phyloP scores from a whole-genome alignment of 495 filamentous ascomycete genomes.

The Acidiella bohemica region DNA sequence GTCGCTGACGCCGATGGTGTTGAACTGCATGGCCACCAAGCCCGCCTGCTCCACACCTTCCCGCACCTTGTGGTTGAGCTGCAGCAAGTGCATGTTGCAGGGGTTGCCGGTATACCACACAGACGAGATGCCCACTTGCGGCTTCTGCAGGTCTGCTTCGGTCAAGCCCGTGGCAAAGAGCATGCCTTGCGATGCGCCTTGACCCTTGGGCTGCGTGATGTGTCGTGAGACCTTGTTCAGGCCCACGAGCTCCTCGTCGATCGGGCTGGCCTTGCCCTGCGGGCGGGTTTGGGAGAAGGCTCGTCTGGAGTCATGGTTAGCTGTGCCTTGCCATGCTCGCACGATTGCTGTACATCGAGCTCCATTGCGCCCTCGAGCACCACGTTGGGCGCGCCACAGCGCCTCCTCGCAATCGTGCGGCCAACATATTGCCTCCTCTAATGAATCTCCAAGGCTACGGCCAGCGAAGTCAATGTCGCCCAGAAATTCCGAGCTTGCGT shows the following conservation, averaged over 20 bases:
- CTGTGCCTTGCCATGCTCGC: not conserved
- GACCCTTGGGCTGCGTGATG: constrained; percentile 91
- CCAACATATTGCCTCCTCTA: constrained; percentile 1
- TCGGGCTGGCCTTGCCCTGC: constrained; percentile 7
- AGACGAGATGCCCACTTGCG: constrained; percentile 93
- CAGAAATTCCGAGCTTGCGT: no score
- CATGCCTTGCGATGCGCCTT: constrained; percentile 98
- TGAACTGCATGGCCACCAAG: constrained; percentile 59
- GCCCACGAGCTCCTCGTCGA: constrained; percentile 17
- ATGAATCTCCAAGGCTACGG: no score
- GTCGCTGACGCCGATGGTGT: constrained; percentile 90
- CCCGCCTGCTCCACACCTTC: constrained; percentile 70
- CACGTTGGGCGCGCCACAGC: constrained; percentile 10
- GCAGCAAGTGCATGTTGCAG: constrained; percentile 96
- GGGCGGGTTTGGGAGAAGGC: constrained; percentile 10
- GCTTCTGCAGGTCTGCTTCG: constrained; percentile 77
- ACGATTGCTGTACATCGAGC: not conserved
- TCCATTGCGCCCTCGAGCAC: constrained; percentile 15
- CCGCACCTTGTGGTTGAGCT: constrained; percentile 68
- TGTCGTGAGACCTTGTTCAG: constrained; percentile 70
- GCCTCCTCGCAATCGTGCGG: not conserved
- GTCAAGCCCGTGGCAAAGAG: constrained; percentile 84
- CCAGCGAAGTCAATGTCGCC: no score
- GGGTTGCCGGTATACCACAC: constrained; percentile 88
- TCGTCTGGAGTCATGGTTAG: constrained; percentile 7